phyloP scores from a whole-genome alignment of 2,329 filamentous ascomycete species.

The Samsoniella hepiali region DNA sequence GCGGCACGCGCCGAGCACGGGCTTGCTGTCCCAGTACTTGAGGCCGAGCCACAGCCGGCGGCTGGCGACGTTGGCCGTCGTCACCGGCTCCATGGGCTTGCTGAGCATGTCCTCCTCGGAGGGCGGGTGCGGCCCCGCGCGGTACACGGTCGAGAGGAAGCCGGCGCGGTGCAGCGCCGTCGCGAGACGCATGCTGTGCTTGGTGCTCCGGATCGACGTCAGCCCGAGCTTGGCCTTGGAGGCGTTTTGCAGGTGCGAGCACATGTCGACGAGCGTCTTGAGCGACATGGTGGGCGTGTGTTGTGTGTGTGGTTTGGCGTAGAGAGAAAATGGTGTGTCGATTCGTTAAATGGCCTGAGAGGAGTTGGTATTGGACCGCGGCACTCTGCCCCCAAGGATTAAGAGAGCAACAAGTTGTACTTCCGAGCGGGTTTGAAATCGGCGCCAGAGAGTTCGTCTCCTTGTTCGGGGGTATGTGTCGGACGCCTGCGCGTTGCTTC shows the following conservation, averaged over 20 bases:
- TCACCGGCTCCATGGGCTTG: slow-evolving; percentile 55
- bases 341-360: not conserved
- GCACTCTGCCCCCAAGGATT: too few species aligned
- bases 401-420: too few species aligned
- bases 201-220: slow-evolving; percentile 77
- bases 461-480: not conserved
- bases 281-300: slow-evolving; percentile 45
- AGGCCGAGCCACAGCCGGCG: slow-evolving; percentile 82
- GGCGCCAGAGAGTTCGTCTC: not conserved
- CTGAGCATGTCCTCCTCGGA: slow-evolving; percentile 44
- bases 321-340: not conserved
- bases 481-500: not conserved
- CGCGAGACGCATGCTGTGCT: slow-evolving; percentile 72
- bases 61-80: slow-evolving; percentile 66
- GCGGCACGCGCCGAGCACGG: slow-evolving; percentile 66
- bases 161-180: slow-evolving; percentile 79
- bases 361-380: too few species aligned
- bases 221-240: slow-evolving; percentile 78
- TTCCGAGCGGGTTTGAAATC: not conserved
- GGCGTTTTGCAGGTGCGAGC: slow-evolving; percentile 89
- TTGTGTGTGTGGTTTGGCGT: not conserved
- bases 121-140: slow-evolving; percentile 58
- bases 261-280: slow-evolving; percentile 72
- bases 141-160: slow-evolving; percentile 76
- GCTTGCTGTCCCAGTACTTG: slow-evolving; percentile 83